These are phyloP conservation scores for Vigna radiata DNA, from an alignment of 306 rosid species.

Conservation along the genomic window DNA sequence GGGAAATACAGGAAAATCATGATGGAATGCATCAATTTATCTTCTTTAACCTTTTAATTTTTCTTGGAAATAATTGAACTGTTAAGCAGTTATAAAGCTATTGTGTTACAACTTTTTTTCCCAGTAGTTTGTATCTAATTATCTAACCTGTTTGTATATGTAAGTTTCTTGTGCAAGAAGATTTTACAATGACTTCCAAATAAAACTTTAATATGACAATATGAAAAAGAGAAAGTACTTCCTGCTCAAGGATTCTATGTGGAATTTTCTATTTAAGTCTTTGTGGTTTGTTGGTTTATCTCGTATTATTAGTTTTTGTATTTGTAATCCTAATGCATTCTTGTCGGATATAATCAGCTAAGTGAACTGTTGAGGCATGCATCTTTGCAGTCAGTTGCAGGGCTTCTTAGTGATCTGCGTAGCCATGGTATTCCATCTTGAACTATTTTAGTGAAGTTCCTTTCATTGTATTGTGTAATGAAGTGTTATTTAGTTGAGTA, in stretches of 20 bases:
- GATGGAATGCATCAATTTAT: neutral
- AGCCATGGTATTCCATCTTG: constrained; percentile 66
- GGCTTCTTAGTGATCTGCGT: constrained; percentile 81
- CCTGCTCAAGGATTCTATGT: neutral
- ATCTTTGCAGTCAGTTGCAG: constrained; percentile 69
- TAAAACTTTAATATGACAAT: neutral
- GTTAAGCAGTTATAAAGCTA: neutral
- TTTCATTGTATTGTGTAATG: constrained; percentile 22
- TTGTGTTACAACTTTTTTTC: constrained; percentile 22
- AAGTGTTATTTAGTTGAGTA: constrained; percentile 18
- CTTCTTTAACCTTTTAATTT: constrained; percentile 1
- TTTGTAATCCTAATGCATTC: constrained; percentile 35
- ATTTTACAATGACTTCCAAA: neutral
- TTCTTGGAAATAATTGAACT: constrained; percentile 9
- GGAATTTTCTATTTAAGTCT: constrained; percentile 10
- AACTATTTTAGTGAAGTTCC: constrained; percentile 26
- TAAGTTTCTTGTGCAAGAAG: constrained; percentile 15
- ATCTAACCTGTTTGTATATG: constrained; percentile 6
- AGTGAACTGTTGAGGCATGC: constrained; percentile 78
- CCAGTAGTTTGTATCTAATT: neutral
- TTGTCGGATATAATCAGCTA: constrained; percentile 59
- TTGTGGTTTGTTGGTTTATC: constrained; percentile 21
- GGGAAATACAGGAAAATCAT: neutral
- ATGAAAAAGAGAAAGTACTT: neutral
- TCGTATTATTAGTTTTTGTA: constrained; percentile 20